Percentiles rank a stretch among this genome's conserved stretches.
Evolutionary conservation across 306 rosid species (phyloP).

Genomic region (Corylus heterophylla): DNA sequence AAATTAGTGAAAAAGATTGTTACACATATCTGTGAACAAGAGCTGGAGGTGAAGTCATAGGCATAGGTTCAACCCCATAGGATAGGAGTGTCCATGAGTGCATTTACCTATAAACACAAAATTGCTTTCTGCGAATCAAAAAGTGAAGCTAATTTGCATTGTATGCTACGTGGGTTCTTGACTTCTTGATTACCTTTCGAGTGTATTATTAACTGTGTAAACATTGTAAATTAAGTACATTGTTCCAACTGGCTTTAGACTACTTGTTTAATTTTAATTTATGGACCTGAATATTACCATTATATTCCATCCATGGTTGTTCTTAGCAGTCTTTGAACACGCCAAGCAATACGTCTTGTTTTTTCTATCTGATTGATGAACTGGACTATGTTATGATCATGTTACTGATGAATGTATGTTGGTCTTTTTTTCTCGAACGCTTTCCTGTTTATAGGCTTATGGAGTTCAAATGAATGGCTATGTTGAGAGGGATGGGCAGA

Average conservation of each 20-base stretch:
- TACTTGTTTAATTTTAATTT: not conserved
- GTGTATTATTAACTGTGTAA: not conserved
- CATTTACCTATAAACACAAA: not conserved
- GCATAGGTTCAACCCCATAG: not conserved
- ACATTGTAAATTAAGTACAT: not conserved
- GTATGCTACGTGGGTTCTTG: not conserved
- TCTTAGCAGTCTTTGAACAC: constrained; percentile 20
- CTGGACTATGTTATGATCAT: not conserved
- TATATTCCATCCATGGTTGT: constrained; percentile 2
- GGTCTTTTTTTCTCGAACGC: constrained; percentile 20
- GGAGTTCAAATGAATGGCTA: constrained; percentile 85
- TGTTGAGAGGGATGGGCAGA: constrained; percentile 66
- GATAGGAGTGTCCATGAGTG: not conserved
- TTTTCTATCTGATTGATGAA: constrained; percentile 14
- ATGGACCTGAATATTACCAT: constrained; percentile 9
- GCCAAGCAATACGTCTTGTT: constrained; percentile 7
- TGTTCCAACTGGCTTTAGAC: not conserved
- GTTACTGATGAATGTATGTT: not conserved
- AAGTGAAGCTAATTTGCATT: not conserved
- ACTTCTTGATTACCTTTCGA: constrained; percentile 1
- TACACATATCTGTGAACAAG: not conserved
- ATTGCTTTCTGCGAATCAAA: not conserved
- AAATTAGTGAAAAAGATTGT: not conserved
- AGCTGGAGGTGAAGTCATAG: not conserved
- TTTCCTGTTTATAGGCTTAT: constrained; percentile 64